Evolutionary conservation across 495 filamentous ascomycete species (phyloP).

Genomic region (Talaromyces stipitatus): DNA sequence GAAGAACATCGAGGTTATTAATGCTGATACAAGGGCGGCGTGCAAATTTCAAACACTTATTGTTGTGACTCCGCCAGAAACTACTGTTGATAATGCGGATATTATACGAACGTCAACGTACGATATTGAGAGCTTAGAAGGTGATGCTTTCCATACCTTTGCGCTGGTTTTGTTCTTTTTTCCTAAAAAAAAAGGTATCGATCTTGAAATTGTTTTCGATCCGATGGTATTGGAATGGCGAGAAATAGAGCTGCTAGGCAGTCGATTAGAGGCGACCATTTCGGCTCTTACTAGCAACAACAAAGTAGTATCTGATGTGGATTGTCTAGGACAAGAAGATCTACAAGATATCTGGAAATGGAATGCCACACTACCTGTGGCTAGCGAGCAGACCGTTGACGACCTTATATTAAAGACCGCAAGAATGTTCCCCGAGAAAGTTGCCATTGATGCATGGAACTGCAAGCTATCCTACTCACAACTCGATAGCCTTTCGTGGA

Average conservation of each 20-base stretch:
- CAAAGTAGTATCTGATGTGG: too few species aligned
- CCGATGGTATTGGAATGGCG: too few species aligned
- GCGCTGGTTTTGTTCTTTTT: too few species aligned
- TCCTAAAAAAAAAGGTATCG: too few species aligned
- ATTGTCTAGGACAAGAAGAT: too few species aligned
- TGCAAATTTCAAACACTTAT: background rate
- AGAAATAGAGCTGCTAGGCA: too few species aligned
- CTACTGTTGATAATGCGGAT: too few species aligned
- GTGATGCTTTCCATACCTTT: too few species aligned
- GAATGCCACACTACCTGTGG: conserved; percentile 12
- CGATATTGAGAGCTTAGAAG: too few species aligned
- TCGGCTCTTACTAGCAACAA: background rate
- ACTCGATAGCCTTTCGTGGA: conserved; percentile 29
- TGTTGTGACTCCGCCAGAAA: too few species aligned
- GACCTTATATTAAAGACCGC: conserved; percentile 9
- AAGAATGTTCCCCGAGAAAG: conserved; percentile 1
- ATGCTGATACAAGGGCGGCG: conserved; percentile 11
- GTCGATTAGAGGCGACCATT: background rate
- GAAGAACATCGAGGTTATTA: conserved; percentile 31
- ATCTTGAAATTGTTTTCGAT: too few species aligned
- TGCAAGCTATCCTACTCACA: conserved; percentile 23
- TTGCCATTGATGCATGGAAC: conserved; percentile 27
- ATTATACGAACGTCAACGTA: too few species aligned
- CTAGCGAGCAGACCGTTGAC: conserved; percentile 11
- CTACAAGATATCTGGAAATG: conserved; percentile 11